phyloP scores from a whole-genome alignment of 257 asterid genomes.

The Gentiana dahurica region DNA sequence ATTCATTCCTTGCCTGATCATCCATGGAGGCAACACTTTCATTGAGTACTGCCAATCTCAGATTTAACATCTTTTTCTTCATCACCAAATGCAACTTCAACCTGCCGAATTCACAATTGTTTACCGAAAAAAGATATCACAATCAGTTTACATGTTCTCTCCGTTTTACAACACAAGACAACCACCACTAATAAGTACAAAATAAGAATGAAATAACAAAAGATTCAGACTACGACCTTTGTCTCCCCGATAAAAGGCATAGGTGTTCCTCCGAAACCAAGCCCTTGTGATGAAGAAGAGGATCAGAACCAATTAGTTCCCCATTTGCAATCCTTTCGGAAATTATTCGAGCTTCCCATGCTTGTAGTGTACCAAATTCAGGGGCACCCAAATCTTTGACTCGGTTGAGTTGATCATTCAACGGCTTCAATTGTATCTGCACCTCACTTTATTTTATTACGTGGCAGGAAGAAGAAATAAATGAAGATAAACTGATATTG shows the following conservation, averaged over 20 bases:
- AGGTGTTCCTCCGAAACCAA: constrained; percentile 55
- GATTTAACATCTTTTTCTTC: constrained; percentile 59
- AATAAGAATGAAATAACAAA: too few species aligned
- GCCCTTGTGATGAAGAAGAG: constrained; percentile 45
- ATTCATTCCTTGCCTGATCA: constrained; percentile 87
- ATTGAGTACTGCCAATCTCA: constrained; percentile 31
- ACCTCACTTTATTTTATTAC: constrained; percentile 8
- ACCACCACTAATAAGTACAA: too few species aligned
- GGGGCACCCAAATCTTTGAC: constrained; percentile 86
- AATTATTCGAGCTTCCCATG: constrained; percentile 67
- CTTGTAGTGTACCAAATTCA: constrained; percentile 83
- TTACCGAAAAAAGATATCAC: too few species aligned
- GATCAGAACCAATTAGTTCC: constrained; percentile 41
- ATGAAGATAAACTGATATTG: background rate
- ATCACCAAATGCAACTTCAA: constrained; percentile 84
- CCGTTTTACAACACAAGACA: too few species aligned
- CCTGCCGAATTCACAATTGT: constrained; percentile 30
- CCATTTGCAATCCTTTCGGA: constrained; percentile 65
- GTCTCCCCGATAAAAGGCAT: constrained; percentile 93
- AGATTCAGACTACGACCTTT: constrained; percentile 30
- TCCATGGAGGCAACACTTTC: constrained; percentile 97
- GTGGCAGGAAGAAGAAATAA: background rate
- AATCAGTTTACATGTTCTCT: too few species aligned
- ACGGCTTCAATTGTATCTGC: constrained; percentile 75
- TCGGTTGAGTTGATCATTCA: constrained; percentile 69